Conservation (phyloP, 441 rosid genomes). For the Arabidopsis hybrid region DNA sequence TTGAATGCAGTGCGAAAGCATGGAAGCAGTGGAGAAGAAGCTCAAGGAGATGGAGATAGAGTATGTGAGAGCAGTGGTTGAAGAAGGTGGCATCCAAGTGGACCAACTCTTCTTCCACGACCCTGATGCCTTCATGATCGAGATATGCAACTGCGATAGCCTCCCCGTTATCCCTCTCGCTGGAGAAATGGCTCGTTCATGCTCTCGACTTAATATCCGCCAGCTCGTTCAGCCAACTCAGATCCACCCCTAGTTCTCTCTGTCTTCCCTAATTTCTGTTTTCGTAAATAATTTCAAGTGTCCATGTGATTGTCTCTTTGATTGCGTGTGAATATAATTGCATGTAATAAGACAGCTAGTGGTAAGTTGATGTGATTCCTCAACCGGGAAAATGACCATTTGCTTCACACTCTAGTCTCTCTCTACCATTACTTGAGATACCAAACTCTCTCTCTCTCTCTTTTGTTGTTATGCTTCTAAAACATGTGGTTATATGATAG, state of each 20-base stretch:
- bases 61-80: slow-evolving; percentile 62
- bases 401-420: slow-evolving; percentile 21
- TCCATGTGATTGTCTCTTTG: slow-evolving; percentile 15
- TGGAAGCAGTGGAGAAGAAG: slow-evolving; percentile 88
- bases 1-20: slow-evolving; percentile 66
- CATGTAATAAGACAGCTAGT: slow-evolving; percentile 25
- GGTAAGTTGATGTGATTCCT: slow-evolving; percentile 28
- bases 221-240: slow-evolving; percentile 51
- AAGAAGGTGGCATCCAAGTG: slow-evolving; percentile 88
- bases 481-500: slow-evolving; percentile 5
- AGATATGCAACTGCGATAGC: slow-evolving; percentile 89
- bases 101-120: slow-evolving; percentile 94
- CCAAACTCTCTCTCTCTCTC: slow-evolving; percentile 6
- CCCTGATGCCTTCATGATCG: slow-evolving; percentile 97
- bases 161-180: slow-evolving; percentile 80
- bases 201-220: slow-evolving; percentile 61
- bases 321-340: slow-evolving; percentile 8
- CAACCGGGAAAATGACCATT: slow-evolving; percentile 28
- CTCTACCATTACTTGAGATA: background rate
- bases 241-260: slow-evolving; percentile 51
- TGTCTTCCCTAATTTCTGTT: background rate
- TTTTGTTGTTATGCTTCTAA: slow-evolving; percentile 5
- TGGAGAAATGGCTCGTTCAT: slow-evolving; percentile 62
- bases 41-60: slow-evolving; percentile 71
- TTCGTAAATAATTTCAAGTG: background rate